Evolutionary conservation across 2,329 filamentous ascomycete species (phyloP).

Genomic region (Nemania diffusa): DNA sequence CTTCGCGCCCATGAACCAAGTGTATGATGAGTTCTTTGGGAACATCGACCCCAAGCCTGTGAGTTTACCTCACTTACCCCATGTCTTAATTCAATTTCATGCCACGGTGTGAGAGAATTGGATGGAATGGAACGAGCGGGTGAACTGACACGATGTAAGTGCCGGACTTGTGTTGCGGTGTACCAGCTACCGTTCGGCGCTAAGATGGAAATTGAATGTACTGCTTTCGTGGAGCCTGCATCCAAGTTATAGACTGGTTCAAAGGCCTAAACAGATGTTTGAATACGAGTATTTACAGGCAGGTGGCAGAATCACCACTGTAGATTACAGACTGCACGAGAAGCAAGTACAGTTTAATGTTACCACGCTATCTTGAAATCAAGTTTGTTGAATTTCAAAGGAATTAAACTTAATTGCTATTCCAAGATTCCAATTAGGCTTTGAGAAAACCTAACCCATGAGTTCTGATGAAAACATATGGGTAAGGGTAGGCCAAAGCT

Average conservation of each 20-base stretch:
- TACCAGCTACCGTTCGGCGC: constrained; percentile 76
- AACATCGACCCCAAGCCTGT: constrained; percentile 58
- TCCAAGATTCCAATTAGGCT: too few species aligned
- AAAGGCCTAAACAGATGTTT: not conserved
- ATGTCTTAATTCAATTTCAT: not conserved
- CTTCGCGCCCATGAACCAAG: constrained; percentile 68
- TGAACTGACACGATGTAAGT: constrained; percentile 44
- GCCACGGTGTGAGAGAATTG: constrained; percentile 38
- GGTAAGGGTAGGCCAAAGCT: too few species aligned
- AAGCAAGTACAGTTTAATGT: too few species aligned
- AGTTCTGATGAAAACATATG: too few species aligned
- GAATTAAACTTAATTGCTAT: too few species aligned
- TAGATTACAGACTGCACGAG: not conserved
- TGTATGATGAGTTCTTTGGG: constrained; percentile 61
- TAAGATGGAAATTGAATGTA: constrained; percentile 80
- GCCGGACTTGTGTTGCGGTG: constrained; percentile 76
- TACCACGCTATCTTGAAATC: too few species aligned
- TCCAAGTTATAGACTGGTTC: constrained; percentile 35
- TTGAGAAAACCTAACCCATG: too few species aligned
- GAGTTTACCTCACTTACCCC: constrained; percentile 49
- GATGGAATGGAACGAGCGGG: not conserved
- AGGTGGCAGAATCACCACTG: not conserved
- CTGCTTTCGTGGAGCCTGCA: constrained; percentile 55
- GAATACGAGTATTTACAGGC: not conserved
- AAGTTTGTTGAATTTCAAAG: too few species aligned